A percentile compares a stretch with the other conserved stretches of the same genome.
Conservation (phyloP, 305 asterid species). For the Fraxinus dipetala region DNA sequence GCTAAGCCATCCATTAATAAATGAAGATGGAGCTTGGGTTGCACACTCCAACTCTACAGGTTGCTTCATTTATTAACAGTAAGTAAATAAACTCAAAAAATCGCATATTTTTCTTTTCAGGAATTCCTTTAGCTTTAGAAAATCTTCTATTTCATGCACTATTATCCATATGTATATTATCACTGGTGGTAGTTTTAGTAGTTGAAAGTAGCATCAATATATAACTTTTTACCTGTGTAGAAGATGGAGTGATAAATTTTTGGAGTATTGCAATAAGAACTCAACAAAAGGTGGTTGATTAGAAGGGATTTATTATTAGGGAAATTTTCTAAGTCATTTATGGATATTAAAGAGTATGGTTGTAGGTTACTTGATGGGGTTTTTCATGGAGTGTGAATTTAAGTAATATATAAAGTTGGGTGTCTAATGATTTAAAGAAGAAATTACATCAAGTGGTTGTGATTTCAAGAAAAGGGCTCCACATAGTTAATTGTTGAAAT, state of each 20-base stretch:
- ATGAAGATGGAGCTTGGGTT: slow-evolving; percentile 26
- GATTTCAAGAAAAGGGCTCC: slow-evolving; percentile 14
- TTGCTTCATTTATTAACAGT: slow-evolving; percentile 25
- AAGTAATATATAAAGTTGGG: slow-evolving; percentile 21
- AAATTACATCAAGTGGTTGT: neutral
- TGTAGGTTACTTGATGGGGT: slow-evolving; percentile 30
- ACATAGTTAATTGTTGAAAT: slow-evolving; percentile 14
- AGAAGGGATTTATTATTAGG: slow-evolving; percentile 5
- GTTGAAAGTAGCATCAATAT: slow-evolving; percentile 28
- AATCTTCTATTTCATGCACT: slow-evolving; percentile 2
- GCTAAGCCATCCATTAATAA: neutral
- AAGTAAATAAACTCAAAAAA: slow-evolving; percentile 21
- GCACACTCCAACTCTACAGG: slow-evolving; percentile 22
- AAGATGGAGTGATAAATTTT: slow-evolving; percentile 15
- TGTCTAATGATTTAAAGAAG: slow-evolving; percentile 20
- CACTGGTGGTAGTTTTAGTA: slow-evolving; percentile 31
- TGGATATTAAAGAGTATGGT: slow-evolving; percentile 25
- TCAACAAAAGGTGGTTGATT: slow-evolving; percentile 25
- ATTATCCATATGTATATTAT: slow-evolving; percentile 19
- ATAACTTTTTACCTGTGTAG: slow-evolving; percentile 3
- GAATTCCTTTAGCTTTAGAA: neutral
- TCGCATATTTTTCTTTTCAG: neutral
- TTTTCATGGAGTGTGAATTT: slow-evolving; percentile 30
- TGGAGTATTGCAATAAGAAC: slow-evolving; percentile 6
- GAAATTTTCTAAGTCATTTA: slow-evolving; percentile 19